These are phyloP conservation scores for Phialophora tarda DNA, from an alignment of 2,329 filamentous ascomycete genomes.

Conservation along the genomic window DNA sequence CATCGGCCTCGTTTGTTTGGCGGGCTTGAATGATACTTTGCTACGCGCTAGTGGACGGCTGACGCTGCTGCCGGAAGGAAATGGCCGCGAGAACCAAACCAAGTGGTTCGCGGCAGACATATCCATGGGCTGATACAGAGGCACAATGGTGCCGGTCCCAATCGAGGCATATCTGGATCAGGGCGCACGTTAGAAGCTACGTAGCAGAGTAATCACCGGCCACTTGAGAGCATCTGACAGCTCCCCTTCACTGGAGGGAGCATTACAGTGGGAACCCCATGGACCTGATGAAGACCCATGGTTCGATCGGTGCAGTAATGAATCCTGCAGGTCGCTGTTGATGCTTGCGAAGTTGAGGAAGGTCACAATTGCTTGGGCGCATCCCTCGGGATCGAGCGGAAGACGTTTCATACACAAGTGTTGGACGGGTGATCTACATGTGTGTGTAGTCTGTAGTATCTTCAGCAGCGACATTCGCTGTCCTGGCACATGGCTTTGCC, in stretches of 20 bases:
- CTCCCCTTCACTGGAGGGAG: too few species aligned
- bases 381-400: not conserved
- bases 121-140: not conserved
- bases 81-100: not conserved
- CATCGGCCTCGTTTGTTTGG: too few species aligned
- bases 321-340: not conserved
- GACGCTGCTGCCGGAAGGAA: not conserved
- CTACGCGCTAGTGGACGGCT: not conserved
- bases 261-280: too few species aligned
- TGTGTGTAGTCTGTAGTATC: not conserved
- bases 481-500: not conserved
- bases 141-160: too few species aligned
- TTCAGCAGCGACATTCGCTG: not conserved
- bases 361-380: not conserved
- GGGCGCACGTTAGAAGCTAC: too few species aligned
- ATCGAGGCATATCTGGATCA: too few species aligned
- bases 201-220: too few species aligned
- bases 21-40: too few species aligned
- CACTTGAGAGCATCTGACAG: too few species aligned
- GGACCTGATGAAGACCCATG: too few species aligned
- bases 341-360: constrained; percentile 3
- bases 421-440: not conserved
- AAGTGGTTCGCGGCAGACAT: not conserved
- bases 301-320: too few species aligned
- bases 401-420: not conserved